Evolutionary conservation across 2,329 filamentous ascomycete species (phyloP).

Genomic region (Fusarium robinianum): DNA sequence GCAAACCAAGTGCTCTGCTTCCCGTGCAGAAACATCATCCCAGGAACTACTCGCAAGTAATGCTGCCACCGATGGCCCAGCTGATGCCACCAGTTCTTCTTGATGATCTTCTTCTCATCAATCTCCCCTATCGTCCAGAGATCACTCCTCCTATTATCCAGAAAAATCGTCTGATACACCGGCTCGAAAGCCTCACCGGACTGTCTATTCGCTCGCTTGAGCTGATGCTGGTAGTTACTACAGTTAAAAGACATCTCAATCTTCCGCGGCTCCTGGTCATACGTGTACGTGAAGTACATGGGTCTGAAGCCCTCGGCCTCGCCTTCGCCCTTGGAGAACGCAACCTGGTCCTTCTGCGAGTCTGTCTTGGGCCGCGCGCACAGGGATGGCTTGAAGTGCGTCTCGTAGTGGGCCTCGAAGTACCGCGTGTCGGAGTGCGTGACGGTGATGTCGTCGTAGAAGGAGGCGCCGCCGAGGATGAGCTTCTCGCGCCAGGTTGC

Average conservation of each 20-base stretch:
- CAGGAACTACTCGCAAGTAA: conserved; percentile 67
- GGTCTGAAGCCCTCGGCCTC: conserved; percentile 61
- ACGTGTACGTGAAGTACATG: conserved; percentile 69
- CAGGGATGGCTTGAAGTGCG: conserved; percentile 56
- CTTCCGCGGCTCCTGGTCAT: conserved; percentile 58
- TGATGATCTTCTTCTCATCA: conserved; percentile 62
- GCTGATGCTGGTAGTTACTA: conserved; percentile 75
- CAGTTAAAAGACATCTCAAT: conserved; percentile 76
- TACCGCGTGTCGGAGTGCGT: conserved; percentile 69
- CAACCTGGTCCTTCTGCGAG: conserved; percentile 46
- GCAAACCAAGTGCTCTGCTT: conserved; percentile 66
- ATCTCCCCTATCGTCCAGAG: conserved; percentile 66
- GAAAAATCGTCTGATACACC: conserved; percentile 72
- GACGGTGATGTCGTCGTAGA: conserved; percentile 72
- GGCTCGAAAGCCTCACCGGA: conserved; percentile 52
- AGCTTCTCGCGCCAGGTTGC: conserved; percentile 65
- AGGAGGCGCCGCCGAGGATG: conserved; percentile 71
- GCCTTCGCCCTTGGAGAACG: conserved; percentile 50
- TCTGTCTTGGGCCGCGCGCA: conserved; percentile 52
- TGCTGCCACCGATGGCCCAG: conserved; percentile 67
- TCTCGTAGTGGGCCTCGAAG: conserved; percentile 71
- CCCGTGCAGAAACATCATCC: conserved; percentile 73
- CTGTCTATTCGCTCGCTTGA: conserved; percentile 49
- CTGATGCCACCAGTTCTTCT: conserved; percentile 70
- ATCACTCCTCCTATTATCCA: conserved; percentile 60